Percentiles rank a stretch among this genome's conserved stretches.
Conservation (phyloP, 2,329 filamentous ascomycete genomes). For the Hypoxylon sp. region DNA sequence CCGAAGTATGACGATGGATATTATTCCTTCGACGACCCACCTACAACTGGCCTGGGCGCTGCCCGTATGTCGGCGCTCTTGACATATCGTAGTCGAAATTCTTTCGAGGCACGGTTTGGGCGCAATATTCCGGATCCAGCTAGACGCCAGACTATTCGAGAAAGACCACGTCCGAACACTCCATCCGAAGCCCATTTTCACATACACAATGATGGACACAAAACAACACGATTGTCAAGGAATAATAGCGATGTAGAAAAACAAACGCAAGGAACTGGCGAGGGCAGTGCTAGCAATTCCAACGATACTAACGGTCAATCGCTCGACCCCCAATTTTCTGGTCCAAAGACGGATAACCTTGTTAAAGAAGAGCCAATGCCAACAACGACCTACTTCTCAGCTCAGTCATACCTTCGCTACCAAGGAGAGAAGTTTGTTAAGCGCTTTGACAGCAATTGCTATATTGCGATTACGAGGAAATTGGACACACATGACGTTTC, state of each 20-base stretch:
- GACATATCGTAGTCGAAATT: slow-evolving; percentile 96
- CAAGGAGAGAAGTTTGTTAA: slow-evolving; percentile 97
- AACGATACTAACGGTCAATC: slow-evolving; percentile 47
- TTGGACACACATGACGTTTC: slow-evolving; percentile 97
- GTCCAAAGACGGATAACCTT: slow-evolving; percentile 67
- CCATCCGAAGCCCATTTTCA: slow-evolving; percentile 81
- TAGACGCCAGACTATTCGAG: slow-evolving; percentile 85
- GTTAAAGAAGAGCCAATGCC: slow-evolving; percentile 67
- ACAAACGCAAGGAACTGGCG: slow-evolving; percentile 43
- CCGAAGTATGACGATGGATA: slow-evolving; percentile 99
- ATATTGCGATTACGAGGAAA: slow-evolving; percentile 98
- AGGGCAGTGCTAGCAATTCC: slow-evolving; percentile 36
- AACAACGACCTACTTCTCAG: slow-evolving; percentile 93
- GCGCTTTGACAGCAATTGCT: slow-evolving; percentile 98
- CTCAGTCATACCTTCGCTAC: slow-evolving; percentile 96
- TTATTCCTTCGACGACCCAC: slow-evolving; percentile 89
- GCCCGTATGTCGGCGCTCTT: slow-evolving; percentile 97
- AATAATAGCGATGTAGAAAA: slow-evolving; percentile 58
- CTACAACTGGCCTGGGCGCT: slow-evolving; percentile 87
- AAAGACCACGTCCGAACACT: slow-evolving; percentile 70
- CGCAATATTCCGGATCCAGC: slow-evolving; percentile 91
- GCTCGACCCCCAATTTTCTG: slow-evolving; percentile 78
- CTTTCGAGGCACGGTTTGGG: slow-evolving; percentile 95
- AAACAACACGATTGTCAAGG: slow-evolving; percentile 70
- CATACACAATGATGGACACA: slow-evolving; percentile 87